Evolutionary conservation across 108 stramenopile genomes (phyloP), one percentile per base, ranked within the genome.

Genomic region (Nannochloropsis salina): DNA sequence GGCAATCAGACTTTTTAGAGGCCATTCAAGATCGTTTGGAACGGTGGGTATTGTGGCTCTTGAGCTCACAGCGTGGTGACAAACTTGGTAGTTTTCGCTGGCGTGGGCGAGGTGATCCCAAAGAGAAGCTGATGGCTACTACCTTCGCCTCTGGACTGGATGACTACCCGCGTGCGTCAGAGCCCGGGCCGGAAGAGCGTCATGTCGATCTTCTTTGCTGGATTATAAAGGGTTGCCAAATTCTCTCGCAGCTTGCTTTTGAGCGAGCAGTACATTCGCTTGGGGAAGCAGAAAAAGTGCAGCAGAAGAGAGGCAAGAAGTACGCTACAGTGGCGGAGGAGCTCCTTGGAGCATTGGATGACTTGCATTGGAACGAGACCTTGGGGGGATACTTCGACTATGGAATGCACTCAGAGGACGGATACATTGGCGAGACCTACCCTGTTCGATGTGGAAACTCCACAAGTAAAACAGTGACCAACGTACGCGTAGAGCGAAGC

Each of bases 71-170:
- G 87, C 45, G 44, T 42, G 85, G 81, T 31, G 81, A 82, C 3
- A 41, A 31, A 3, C 45, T 10, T 2, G 81, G 86, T 21, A 44
- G 82, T 11, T 86, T 86, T 74, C 90, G 90, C 85, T 91, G 90
- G 90, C 79, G 89, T 40, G 90, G 90, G 11, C 85, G 90, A 40
- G 88, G 83, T 15, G 43, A 43, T 10, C 84, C 44, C 45, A 88
- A 90, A 43, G 85, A 80, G 9, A 87, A 87, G 42, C 89, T 89
- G 43, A 86, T 89, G 40, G 85, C 91, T 41, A 90, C 87, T 12
- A 92, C 91, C 18, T 83, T 92, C 42, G 88, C 91, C 15, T 92
- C 91, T 8, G 91, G 91, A 2, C 83, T 92, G 20, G 91, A 92
- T 44, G 91, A 92, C 86, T 92, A 85, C 51, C 91, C 91, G 1